Evolutionary conservation across 768 basidiomycete genomes (phyloP).

Genomic region (Favolaschia claudopus): DNA sequence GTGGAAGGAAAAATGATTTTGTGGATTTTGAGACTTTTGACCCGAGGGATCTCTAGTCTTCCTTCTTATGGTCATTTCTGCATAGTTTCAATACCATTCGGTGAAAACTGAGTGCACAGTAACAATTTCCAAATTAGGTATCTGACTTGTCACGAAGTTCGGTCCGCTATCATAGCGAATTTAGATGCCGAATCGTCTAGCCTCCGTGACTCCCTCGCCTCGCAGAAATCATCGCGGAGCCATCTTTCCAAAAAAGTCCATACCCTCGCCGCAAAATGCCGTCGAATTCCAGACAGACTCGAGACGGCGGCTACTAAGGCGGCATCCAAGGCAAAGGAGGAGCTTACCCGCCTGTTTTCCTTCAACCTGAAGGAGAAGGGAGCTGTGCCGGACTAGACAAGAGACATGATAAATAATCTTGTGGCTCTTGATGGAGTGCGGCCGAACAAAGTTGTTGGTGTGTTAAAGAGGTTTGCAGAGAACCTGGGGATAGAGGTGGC

Average conservation of each 20-base stretch:
- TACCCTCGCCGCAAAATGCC: neutral
- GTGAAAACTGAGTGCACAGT: too few species aligned
- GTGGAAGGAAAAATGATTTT: too few species aligned
- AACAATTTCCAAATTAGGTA: too few species aligned
- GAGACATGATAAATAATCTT: conserved; percentile 11
- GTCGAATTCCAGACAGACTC: neutral
- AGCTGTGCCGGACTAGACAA: neutral
- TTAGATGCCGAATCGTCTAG: neutral
- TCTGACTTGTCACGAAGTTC: too few species aligned
- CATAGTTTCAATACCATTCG: too few species aligned
- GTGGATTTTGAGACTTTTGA: too few species aligned
- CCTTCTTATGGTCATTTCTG: too few species aligned
- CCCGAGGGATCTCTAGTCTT: too few species aligned
- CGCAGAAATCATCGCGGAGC: neutral
- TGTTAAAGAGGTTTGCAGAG: conserved; percentile 1
- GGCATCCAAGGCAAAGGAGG: neutral
- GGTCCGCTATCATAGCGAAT: too few species aligned
- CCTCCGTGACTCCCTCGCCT: neutral
- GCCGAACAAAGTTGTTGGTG: neutral
- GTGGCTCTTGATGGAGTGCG: conserved; percentile 9
- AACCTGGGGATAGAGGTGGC: neutral
- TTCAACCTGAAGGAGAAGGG: conserved; percentile 10
- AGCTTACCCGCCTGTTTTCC: neutral
- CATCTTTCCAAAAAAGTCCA: neutral
- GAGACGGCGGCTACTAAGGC: neutral